Percentiles rank a stretch among this genome's conserved stretches.
Conservation (phyloP, 371 early-diverging fungal species). For the Caulochytrium protostelioides region DNA sequence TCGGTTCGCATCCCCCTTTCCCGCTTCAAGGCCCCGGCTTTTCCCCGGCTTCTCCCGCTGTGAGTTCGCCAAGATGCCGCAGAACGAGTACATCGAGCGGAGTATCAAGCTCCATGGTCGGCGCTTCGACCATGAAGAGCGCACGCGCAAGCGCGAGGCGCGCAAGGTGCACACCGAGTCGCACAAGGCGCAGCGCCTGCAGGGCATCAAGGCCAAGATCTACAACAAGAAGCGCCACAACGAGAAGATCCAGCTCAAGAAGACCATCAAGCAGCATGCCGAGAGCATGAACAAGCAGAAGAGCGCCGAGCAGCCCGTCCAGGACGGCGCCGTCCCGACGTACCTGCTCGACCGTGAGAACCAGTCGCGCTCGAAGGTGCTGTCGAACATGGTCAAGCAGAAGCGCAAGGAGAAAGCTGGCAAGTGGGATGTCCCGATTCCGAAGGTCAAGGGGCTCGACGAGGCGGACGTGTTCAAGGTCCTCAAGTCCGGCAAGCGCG, state of each 20-base stretch:
- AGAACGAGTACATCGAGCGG: conserved; percentile 99
- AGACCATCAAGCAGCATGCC: conserved; percentile 93
- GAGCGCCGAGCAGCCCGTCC: conserved; percentile 53
- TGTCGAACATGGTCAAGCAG: conserved; percentile 98
- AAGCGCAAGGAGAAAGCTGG: conserved; percentile 99
- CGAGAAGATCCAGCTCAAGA: conserved; percentile 99
- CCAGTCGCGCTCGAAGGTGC: conserved; percentile 82
- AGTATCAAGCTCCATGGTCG: conserved; percentile 96
- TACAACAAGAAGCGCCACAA: conserved; percentile 95
- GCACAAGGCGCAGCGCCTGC: conserved; percentile 88
- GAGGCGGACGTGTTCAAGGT: conserved; percentile 99
- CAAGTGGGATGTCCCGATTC: conserved; percentile 96
- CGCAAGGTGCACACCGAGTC: conserved; percentile 76
- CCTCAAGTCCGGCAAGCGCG: conserved; percentile 87
- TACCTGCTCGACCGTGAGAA: conserved; percentile 98
- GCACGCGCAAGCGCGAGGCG: conserved; percentile 92
- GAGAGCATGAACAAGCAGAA: conserved; percentile 80
- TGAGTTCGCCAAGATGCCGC: too few relatives aligned
- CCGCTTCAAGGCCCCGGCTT: not conserved
- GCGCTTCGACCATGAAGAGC: conserved; percentile 86
- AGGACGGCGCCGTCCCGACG: conserved; percentile 90
- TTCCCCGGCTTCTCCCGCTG: not conserved
- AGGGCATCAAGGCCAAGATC: conserved; percentile 96
- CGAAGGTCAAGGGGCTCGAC: conserved; percentile 95
- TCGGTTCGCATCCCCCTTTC: too few relatives aligned